Percentiles rank a stretch among this genome's conserved stretches.
phyloP scores from a whole-genome alignment of 2,329 filamentous ascomycete genomes.

The Aspergillus spinulosporus region DNA sequence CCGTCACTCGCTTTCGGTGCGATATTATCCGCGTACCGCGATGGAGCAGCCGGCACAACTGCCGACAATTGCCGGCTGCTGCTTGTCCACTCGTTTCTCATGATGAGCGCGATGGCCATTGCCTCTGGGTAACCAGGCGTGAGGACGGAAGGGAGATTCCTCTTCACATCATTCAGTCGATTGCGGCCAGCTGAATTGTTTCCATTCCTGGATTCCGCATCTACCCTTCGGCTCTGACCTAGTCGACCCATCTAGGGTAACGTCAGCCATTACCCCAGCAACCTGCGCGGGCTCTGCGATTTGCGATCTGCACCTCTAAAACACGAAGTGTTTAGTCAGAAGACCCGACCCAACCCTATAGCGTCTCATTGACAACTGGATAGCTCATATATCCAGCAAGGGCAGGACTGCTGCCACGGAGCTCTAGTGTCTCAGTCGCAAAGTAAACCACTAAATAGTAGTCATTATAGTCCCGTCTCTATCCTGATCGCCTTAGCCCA shows the following conservation, averaged over 20 bases:
- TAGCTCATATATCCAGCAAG: slow-evolving; percentile 12
- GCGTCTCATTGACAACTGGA: slow-evolving; percentile 2
- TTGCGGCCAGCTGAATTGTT: slow-evolving; percentile 2
- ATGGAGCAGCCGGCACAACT: background rate
- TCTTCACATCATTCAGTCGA: background rate
- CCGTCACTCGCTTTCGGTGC: slow-evolving; percentile 3
- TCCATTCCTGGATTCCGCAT: slow-evolving; percentile 4
- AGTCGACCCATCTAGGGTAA: slow-evolving; percentile 10
- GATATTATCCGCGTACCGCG: slow-evolving; percentile 7
- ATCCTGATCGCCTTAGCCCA: slow-evolving; percentile 16
- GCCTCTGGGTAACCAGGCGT: background rate
- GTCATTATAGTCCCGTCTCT: slow-evolving; percentile 22
- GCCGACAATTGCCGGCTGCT: slow-evolving; percentile 3
- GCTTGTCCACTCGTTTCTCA: background rate
- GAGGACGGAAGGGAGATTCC: background rate
- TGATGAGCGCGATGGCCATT: slow-evolving; percentile 8
- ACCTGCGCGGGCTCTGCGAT: background rate
- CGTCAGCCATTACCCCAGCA: background rate
- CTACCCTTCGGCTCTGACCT: background rate
- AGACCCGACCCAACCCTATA: slow-evolving; percentile 1
- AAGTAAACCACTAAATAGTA: slow-evolving; percentile 19
- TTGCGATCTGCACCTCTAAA: slow-evolving; percentile 2
- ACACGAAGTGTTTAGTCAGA: slow-evolving; percentile 7
- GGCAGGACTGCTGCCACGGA: background rate
- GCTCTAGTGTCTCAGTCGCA: background rate